Evolutionary conservation across 1,284 basidiomycete genomes (phyloP).

Genomic region (Sparassis latifolia): DNA sequence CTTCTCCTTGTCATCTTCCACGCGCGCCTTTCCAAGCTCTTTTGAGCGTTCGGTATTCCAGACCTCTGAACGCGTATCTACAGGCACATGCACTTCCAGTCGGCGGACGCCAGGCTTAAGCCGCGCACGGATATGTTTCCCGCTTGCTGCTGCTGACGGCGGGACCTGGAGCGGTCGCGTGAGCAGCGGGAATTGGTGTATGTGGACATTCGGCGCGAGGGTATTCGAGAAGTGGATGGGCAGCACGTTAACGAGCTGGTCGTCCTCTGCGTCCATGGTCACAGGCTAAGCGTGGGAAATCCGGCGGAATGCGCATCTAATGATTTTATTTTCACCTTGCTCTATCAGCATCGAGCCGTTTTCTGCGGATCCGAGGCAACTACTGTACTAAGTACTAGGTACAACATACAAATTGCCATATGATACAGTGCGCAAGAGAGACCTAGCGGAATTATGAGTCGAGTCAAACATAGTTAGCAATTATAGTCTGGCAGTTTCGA

Average conservation of each 20-base stretch:
- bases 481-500: no score
- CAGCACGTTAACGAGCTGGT: conserved; percentile 56
- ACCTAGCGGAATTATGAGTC: no score
- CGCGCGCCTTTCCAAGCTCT: conserved; percentile 54
- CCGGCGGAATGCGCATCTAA: no score
- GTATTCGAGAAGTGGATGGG: conserved; percentile 65
- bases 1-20: conserved; percentile 69
- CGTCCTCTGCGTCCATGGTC: conserved; percentile 40
- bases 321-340: no score
- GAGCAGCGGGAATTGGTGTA: conserved; percentile 75
- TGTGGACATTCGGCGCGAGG: conserved; percentile 54
- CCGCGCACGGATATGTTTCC: conserved; percentile 69
- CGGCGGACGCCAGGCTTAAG: conserved; percentile 55
- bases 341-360: no score
- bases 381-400: not conserved
- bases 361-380: not conserved
- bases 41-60: conserved; percentile 67
- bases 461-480: no score
- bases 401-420: not conserved
- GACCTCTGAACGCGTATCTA: conserved; percentile 68
- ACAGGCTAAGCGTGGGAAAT: not conserved
- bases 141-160: conserved; percentile 61
- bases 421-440: not conserved
- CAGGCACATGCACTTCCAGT: conserved; percentile 71
- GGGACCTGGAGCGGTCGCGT: conserved; percentile 67